These are phyloP conservation scores for Fraxinus pennsylvanica DNA, from an alignment of 257 asterid genomes.

Conservation along the genomic window DNA sequence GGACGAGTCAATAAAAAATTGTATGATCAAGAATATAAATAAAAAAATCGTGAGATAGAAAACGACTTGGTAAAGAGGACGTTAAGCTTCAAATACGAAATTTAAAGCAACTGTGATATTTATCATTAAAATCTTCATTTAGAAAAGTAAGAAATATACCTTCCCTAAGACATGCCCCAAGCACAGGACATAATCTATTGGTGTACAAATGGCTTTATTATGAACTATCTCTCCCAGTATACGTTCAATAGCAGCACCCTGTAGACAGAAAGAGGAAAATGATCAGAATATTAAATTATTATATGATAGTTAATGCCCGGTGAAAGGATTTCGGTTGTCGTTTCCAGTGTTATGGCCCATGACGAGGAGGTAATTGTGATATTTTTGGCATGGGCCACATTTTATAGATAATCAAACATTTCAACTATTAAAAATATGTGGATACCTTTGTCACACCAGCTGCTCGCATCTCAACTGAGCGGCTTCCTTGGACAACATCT, in stretches of 20 bases:
- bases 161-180: conserved; percentile 84
- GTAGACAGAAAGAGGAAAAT: conserved; percentile 5
- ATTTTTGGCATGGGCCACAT: background rate
- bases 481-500: conserved; percentile 94
- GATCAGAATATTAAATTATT: background rate
- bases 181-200: conserved; percentile 88
- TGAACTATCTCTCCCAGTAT: conserved; percentile 93
- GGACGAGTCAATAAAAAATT: background rate
- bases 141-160: conserved; percentile 40
- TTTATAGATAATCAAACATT: background rate
- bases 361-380: background rate
- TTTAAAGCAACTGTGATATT: background rate
- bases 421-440: conserved; percentile 8
- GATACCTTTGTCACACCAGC: conserved; percentile 96
- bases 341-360: background rate
- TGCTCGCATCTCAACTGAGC: conserved; percentile 93
- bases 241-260: conserved; percentile 98
- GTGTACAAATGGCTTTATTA: conserved; percentile 68
- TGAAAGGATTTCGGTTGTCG: background rate
- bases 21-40: background rate
- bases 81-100: background rate
- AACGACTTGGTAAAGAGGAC: background rate
- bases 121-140: background rate
- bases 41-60: background rate
- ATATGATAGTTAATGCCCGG: background rate